These are phyloP conservation scores for Anthostomella pinea DNA, from an alignment of 2,329 filamentous ascomycete genomes.

Conservation along the genomic window DNA sequence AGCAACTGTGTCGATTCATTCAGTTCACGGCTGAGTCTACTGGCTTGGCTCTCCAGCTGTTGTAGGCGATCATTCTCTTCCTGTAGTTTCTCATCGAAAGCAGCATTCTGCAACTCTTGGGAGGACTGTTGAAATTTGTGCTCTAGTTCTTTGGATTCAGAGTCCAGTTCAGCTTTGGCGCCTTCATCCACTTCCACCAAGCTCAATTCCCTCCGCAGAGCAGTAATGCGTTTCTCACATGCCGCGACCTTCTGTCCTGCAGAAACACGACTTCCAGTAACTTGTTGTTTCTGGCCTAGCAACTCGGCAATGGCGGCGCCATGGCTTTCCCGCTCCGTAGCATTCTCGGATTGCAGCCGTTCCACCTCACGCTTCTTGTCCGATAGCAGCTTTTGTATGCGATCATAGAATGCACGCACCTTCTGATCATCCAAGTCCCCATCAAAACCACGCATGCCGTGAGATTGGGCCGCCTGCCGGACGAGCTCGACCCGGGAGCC, in stretches of 20 bases:
- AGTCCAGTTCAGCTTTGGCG: slow-evolving; percentile 71
- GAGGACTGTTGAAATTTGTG: slow-evolving; percentile 59
- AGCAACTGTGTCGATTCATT: slow-evolving; percentile 79
- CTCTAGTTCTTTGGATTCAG: slow-evolving; percentile 68
- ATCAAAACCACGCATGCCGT: slow-evolving; percentile 83
- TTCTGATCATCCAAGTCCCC: slow-evolving; percentile 71
- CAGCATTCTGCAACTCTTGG: slow-evolving; percentile 58
- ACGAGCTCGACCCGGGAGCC: slow-evolving; percentile 69
- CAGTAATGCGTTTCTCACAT: slow-evolving; percentile 68
- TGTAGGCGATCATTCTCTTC: slow-evolving; percentile 63
- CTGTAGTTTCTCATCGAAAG: slow-evolving; percentile 70
- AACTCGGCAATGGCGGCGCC: slow-evolving; percentile 70
- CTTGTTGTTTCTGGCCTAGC: slow-evolving; percentile 68
- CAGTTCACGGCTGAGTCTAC: slow-evolving; percentile 74
- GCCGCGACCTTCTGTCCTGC: slow-evolving; percentile 68
- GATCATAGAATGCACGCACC: slow-evolving; percentile 73
- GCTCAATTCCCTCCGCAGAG: slow-evolving; percentile 66
- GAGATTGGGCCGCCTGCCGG: slow-evolving; percentile 70
- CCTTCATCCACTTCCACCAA: slow-evolving; percentile 85
- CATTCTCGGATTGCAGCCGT: slow-evolving; percentile 67
- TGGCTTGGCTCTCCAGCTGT: slow-evolving; percentile 67
- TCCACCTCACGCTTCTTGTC: slow-evolving; percentile 82
- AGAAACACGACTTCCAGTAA: slow-evolving; percentile 70
- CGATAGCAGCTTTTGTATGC: slow-evolving; percentile 68
- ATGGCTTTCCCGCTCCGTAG: slow-evolving; percentile 71